Evolutionary conservation across 2,329 filamentous ascomycete genomes (phyloP).

Genomic region (Orbilia brochopaga): DNA sequence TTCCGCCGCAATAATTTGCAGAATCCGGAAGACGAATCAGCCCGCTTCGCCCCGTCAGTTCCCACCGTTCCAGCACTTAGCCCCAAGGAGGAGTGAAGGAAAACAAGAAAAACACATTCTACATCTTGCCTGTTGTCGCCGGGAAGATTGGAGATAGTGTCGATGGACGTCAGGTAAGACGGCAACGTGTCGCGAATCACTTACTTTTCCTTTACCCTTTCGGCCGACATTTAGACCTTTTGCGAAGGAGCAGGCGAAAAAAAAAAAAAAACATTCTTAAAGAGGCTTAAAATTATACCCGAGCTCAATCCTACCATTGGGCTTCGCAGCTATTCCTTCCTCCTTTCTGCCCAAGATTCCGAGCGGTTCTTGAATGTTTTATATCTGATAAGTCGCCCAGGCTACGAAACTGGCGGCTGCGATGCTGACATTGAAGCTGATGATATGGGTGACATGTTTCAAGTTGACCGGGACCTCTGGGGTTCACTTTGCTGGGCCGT

Average conservation of each 20-base stretch:
- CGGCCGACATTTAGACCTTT: too few species aligned
- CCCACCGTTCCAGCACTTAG: conserved; percentile 11
- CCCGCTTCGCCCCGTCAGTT: conserved; percentile 8
- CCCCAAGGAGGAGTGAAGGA: conserved; percentile 9
- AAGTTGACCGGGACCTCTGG: conserved; percentile 50
- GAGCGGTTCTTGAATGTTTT: conserved; percentile 17
- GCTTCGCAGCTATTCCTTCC: conserved; percentile 15
- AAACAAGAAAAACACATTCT: conserved; percentile 21
- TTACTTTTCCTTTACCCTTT: conserved; percentile 2
- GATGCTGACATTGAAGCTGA: conserved; percentile 50
- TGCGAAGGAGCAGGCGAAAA: too few species aligned
- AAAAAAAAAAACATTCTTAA: conserved; percentile 2
- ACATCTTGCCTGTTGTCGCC: conserved; percentile 22
- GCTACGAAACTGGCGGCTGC: conserved; percentile 27
- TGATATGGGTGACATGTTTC: conserved; percentile 51
- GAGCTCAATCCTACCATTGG: conserved; percentile 17
- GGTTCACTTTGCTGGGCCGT: conserved; percentile 49
- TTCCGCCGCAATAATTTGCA: conserved; percentile 43
- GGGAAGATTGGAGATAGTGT: conserved; percentile 24
- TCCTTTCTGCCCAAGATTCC: conserved; percentile 9
- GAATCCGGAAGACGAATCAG: conserved; percentile 13
- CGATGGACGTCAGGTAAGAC: conserved; percentile 25
- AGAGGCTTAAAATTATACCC: conserved; percentile 19
- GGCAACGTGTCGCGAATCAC: conserved; percentile 22
- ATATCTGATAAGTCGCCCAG: conserved; percentile 24